These are phyloP conservation scores for Trametes elegans DNA, from an alignment of 768 basidiomycete genomes.

Conservation along the genomic window DNA sequence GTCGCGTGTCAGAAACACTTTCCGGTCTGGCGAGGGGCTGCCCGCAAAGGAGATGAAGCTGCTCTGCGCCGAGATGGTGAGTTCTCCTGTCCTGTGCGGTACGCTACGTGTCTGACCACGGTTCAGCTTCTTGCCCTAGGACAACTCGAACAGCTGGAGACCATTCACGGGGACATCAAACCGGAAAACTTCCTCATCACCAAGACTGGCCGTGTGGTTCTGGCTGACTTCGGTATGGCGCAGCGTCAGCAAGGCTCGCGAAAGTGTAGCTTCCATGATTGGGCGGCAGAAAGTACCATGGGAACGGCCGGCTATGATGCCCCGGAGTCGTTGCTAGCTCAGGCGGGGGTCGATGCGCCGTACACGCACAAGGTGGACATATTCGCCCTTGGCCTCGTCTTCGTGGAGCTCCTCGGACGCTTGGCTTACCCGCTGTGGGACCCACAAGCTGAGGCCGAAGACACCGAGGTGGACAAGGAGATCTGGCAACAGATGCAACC, in stretches of 20 bases:
- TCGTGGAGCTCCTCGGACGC: conserved; percentile 39
- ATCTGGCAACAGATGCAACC: background rate
- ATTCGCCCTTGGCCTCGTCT: conserved; percentile 47
- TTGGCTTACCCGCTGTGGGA: conserved; percentile 7
- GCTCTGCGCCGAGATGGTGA: conserved; percentile 21
- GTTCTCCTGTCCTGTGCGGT: background rate
- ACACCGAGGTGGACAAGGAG: background rate
- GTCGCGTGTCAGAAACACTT: background rate
- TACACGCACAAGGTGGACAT: conserved; percentile 35
- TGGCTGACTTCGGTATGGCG: conserved; percentile 45
- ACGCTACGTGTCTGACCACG: background rate
- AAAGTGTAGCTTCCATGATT: conserved; percentile 2
- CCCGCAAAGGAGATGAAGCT: conserved; percentile 5
- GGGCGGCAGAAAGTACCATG: conserved; percentile 21
- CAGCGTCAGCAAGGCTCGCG: no score
- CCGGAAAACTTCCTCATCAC: conserved; percentile 49
- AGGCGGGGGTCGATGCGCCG: conserved; percentile 33
- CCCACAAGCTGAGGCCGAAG: background rate
- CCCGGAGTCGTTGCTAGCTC: conserved; percentile 42
- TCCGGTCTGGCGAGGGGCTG: background rate
- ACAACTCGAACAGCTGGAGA: conserved; percentile 38
- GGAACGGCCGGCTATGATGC: conserved; percentile 43
- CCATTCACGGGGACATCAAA: conserved; percentile 51
- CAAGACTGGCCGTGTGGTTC: no score
- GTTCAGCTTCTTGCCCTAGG: conserved; percentile 29